These are phyloP conservation scores for Aleurites moluccanus DNA, from an alignment of 441 rosid species.

Conservation along the genomic window DNA sequence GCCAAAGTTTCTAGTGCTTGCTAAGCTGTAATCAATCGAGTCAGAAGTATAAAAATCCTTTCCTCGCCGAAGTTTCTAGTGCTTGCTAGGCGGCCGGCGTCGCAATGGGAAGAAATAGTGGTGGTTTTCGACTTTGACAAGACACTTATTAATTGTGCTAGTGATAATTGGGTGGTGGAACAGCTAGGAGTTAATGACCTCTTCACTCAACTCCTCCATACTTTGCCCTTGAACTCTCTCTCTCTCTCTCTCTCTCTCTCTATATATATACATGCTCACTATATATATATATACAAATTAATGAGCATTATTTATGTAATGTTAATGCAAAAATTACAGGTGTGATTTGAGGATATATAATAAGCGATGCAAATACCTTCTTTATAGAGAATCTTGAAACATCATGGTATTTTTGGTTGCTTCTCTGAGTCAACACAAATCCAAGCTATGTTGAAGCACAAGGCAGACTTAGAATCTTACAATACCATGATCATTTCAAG, in stretches of 20 bases:
- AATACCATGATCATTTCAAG: slow-evolving; percentile 26
- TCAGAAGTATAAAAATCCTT: not conserved
- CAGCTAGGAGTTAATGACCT: slow-evolving; percentile 24
- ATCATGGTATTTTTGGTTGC: slow-evolving; percentile 31
- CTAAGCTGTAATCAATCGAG: slow-evolving; percentile 12
- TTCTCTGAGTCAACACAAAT: slow-evolving; percentile 45
- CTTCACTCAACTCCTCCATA: slow-evolving; percentile 29
- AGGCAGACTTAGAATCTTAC: slow-evolving; percentile 38
- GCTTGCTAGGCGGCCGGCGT: not conserved
- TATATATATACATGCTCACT: too few species aligned
- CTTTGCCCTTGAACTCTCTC: slow-evolving; percentile 36
- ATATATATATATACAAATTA: too few species aligned
- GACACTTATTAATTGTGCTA: slow-evolving; percentile 38
- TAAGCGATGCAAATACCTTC: slow-evolving; percentile 42
- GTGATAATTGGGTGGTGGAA: slow-evolving; percentile 37
- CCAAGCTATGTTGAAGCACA: slow-evolving; percentile 35
- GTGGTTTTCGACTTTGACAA: slow-evolving; percentile 42
- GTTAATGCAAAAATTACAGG: not conserved
- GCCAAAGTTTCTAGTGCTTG: slow-evolving; percentile 11
- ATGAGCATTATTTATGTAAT: not conserved
- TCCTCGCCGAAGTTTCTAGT: too few species aligned
- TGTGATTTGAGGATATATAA: slow-evolving; percentile 41
- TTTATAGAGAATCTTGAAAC: slow-evolving; percentile 42
- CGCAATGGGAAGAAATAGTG: slow-evolving; percentile 17
- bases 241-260: too few species aligned